A percentile compares a stretch with the other conserved stretches of the same genome.
These are phyloP conservation scores for Pyrus bretschneideri DNA, from an alignment of 306 rosid genomes.

Conservation along the genomic window DNA sequence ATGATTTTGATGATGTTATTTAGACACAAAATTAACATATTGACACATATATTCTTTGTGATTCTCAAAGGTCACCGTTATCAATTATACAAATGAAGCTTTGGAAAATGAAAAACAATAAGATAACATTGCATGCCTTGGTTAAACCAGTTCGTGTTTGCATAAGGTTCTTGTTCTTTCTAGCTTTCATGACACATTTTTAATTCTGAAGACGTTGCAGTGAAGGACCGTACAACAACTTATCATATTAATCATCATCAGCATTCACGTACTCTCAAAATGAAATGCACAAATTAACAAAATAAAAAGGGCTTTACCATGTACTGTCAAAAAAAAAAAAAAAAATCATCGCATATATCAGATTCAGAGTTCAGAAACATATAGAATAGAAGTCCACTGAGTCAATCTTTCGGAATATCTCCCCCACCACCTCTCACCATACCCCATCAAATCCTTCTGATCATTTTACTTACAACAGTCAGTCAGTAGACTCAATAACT, in stretches of 20 bases:
- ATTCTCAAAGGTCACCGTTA: constrained; percentile 8
- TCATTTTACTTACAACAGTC: constrained; percentile 35
- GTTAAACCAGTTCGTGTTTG: background rate
- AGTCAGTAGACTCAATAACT: constrained; percentile 15
- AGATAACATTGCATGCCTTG: background rate
- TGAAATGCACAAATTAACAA: constrained; percentile 30
- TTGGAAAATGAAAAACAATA: background rate
- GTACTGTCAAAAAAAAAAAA: constrained; percentile 38
- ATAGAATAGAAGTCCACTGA: background rate
- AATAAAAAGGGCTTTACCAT: constrained; percentile 34
- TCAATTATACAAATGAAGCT: background rate
- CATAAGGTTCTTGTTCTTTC: constrained; percentile 18
- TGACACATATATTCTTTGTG: background rate
- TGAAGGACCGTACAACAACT: constrained; percentile 25
- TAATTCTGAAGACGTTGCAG: constrained; percentile 10
- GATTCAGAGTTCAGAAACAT: constrained; percentile 19
- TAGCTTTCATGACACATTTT: constrained; percentile 30
- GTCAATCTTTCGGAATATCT: background rate
- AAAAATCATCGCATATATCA: constrained; percentile 21
- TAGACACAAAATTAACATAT: background rate
- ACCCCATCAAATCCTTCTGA: constrained; percentile 79
- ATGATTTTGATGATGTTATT: background rate
- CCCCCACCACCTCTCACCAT: constrained; percentile 40
- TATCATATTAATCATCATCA: constrained; percentile 2
- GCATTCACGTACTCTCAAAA: constrained; percentile 20